Percentiles rank a stretch among this genome's conserved stretches.
Conservation (phyloP, 768 basidiomycete genomes). For the Plicaturopsis crispa region DNA sequence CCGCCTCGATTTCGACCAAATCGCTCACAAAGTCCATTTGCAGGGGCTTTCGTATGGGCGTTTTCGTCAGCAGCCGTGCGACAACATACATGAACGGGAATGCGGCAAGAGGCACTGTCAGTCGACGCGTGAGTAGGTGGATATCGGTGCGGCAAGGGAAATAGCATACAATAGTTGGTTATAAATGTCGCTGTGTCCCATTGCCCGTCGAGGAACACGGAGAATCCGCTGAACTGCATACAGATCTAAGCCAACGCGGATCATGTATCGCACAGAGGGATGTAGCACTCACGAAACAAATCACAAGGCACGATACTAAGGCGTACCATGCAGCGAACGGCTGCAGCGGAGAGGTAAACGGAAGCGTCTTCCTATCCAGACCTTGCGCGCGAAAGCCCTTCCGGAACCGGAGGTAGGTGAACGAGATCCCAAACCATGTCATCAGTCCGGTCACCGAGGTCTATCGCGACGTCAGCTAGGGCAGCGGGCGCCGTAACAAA, state of each 20-base stretch:
- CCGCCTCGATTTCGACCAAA: constrained; percentile 64
- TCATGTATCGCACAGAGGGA: no score
- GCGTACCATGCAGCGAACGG: constrained; percentile 69
- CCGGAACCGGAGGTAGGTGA: constrained; percentile 81
- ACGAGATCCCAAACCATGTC: constrained; percentile 73
- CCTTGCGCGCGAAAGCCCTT: constrained; percentile 78
- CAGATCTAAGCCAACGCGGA: not conserved
- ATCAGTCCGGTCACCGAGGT: constrained; percentile 52
- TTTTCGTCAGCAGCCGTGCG: constrained; percentile 47
- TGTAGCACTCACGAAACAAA: constrained; percentile 65
- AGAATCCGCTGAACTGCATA: constrained; percentile 37
- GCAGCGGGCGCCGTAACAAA: no score
- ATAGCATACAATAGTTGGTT: constrained; percentile 79
- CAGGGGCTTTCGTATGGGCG: no score
- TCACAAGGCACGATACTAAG: constrained; percentile 31
- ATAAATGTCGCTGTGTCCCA: constrained; percentile 67
- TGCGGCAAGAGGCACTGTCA: no score
- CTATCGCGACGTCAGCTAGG: no score
- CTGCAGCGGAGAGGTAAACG: constrained; percentile 60
- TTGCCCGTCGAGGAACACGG: constrained; percentile 41
- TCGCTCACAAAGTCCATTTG: constrained; percentile 85
- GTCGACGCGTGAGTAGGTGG: no score
- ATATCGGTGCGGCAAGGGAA: no score
- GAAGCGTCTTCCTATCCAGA: constrained; percentile 60
- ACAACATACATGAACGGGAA: constrained; percentile 72